Conservation (phyloP, 768 basidiomycete species). For the Suillus cothurnatus region DNA sequence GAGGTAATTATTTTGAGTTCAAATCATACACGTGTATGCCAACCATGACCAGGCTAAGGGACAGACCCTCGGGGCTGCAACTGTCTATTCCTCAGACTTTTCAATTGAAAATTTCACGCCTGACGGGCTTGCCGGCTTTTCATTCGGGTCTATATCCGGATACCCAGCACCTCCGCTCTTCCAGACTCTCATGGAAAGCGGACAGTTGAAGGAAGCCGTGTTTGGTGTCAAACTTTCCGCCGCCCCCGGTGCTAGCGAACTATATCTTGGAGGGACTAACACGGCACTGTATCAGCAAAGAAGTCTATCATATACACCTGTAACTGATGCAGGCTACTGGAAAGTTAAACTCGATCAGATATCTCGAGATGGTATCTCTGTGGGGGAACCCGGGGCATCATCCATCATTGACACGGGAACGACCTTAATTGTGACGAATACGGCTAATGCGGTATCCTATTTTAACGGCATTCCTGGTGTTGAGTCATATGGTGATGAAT, state of each 20-base stretch:
- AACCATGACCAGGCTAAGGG: conserved; percentile 29
- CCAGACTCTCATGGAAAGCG: conserved; percentile 45
- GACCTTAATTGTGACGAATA: conserved; percentile 30
- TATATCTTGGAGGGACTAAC: conserved; percentile 60
- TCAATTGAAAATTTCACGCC: conserved; percentile 25
- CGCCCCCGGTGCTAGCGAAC: conserved; percentile 44
- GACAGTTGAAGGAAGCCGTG: conserved; percentile 33
- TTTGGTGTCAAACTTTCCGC: conserved; percentile 53
- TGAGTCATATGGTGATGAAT: conserved; percentile 6
- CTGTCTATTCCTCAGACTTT: conserved; percentile 37
- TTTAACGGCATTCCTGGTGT: conserved; percentile 36
- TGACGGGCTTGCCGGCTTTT: conserved; percentile 49
- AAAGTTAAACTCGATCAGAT: conserved; percentile 37
- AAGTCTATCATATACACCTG: conserved; percentile 39
- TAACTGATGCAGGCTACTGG: conserved; percentile 39
- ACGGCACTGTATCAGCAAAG: conserved; percentile 47
- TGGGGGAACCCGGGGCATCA: conserved; percentile 14
- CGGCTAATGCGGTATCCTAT: conserved; percentile 25
- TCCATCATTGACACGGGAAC: conserved; percentile 40
- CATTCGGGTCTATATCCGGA: conserved; percentile 40
- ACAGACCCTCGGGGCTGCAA: conserved; percentile 49
- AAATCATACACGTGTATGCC: not conserved
- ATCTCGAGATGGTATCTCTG: conserved; percentile 20
- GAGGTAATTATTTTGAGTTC: conserved; percentile 26
- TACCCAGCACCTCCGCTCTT: conserved; percentile 42